Evolutionary conservation across 2,329 filamentous ascomycete species (phyloP).

Genomic region (Penicillium sp.): DNA sequence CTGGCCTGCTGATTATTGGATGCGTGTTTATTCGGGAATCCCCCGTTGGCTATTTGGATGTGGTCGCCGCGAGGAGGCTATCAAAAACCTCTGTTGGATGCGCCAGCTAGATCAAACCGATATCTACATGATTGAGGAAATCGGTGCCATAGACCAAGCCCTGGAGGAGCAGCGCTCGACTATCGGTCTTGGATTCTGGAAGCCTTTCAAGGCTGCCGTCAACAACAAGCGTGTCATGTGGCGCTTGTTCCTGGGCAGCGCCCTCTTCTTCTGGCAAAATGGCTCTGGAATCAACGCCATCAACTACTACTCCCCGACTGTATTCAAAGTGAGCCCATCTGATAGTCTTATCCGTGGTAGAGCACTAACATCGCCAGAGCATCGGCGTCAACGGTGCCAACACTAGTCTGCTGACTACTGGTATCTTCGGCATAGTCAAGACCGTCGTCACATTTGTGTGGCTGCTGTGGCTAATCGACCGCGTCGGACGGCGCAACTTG

Average conservation of each 20-base stretch:
- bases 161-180: slow-evolving; percentile 59
- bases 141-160: slow-evolving; percentile 64
- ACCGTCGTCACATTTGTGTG: slow-evolving; percentile 63
- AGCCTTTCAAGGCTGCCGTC: slow-evolving; percentile 58
- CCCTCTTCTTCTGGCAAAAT: slow-evolving; percentile 77
- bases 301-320: slow-evolving; percentile 68
- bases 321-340: slow-evolving; percentile 50
- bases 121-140: slow-evolving; percentile 67
- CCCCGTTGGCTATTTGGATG: slow-evolving; percentile 65
- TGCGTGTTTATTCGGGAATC: slow-evolving; percentile 58
- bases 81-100: slow-evolving; percentile 48
- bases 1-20: slow-evolving; percentile 43
- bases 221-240: slow-evolving; percentile 57
- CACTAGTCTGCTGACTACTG: slow-evolving; percentile 61
- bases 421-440: slow-evolving; percentile 73
- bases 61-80: slow-evolving; percentile 62
- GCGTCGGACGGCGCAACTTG: slow-evolving; percentile 57
- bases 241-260: slow-evolving; percentile 66
- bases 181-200: slow-evolving; percentile 69
- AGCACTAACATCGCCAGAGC: slow-evolving; percentile 26
- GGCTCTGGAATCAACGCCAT: slow-evolving; percentile 70
- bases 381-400: slow-evolving; percentile 59
- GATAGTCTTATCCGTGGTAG: not conserved
- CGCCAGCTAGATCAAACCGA: slow-evolving; percentile 37
- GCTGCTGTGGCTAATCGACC: slow-evolving; percentile 64